Evolutionary conservation across 2,329 filamentous ascomycete genomes (phyloP).

Genomic region (Fusarium sp.): DNA sequence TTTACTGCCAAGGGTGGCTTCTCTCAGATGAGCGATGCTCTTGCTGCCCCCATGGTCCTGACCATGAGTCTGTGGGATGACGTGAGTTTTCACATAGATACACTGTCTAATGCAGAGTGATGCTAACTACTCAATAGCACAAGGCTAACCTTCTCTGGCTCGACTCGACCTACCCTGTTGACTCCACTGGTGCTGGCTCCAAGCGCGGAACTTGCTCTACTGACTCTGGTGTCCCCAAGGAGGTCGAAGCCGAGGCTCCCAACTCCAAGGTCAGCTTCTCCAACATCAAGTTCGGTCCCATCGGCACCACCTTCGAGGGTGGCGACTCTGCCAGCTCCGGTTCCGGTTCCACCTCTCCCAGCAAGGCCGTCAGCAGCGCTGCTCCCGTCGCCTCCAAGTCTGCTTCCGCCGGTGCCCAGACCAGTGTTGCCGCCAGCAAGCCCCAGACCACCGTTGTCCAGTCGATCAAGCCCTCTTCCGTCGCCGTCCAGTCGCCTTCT

Average conservation of each 20-base stretch:
- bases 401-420: background rate
- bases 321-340: conserved; percentile 9
- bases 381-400: conserved; percentile 15
- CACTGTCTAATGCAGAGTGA: background rate
- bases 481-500: background rate
- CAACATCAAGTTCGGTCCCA: conserved; percentile 67
- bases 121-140: conserved; percentile 51
- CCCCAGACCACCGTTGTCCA: conserved; percentile 13
- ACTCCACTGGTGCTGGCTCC: conserved; percentile 58
- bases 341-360: conserved; percentile 1
- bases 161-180: conserved; percentile 71
- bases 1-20: conserved; percentile 70
- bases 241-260: conserved; percentile 59
- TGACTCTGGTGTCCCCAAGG: conserved; percentile 62
- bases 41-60: conserved; percentile 57
- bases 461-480: conserved; percentile 8
- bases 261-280: conserved; percentile 65
- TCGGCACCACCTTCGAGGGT: conserved; percentile 62
- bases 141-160: conserved; percentile 79
- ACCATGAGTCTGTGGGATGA: conserved; percentile 71
- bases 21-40: conserved; percentile 62
- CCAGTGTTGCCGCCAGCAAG: conserved; percentile 3
- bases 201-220: conserved; percentile 66
- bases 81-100: conserved; percentile 39
- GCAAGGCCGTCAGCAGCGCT: background rate